A percentile compares a stretch with the other conserved stretches of the same genome.
phyloP scores from a whole-genome alignment of 257 asterid species.

The Lycium ferocissimum region DNA sequence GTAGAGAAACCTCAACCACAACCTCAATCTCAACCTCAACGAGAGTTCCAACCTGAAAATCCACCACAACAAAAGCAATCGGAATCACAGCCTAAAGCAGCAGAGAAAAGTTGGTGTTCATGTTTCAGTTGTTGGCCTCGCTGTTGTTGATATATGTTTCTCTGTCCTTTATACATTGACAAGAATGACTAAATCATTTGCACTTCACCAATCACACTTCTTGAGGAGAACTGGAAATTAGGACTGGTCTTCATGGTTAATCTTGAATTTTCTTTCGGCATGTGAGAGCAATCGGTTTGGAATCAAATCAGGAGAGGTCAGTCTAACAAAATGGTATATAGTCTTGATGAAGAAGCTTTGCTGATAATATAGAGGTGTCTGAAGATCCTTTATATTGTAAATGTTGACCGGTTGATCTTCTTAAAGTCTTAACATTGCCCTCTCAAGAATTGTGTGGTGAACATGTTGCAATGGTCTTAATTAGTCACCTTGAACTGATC shows the following conservation, averaged over 20 bases:
- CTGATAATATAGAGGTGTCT: neutral
- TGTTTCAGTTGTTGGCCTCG: constrained; percentile 33
- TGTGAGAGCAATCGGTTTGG: neutral
- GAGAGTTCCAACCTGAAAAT: constrained; percentile 12
- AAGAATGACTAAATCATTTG: neutral
- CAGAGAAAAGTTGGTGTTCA: constrained; percentile 30
- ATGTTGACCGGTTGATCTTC: neutral
- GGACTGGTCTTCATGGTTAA: neutral
- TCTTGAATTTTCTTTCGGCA: neutral
- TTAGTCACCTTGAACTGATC: neutral
- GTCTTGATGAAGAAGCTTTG: neutral
- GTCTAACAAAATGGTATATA: neutral
- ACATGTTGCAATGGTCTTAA: neutral
- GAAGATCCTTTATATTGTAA: neutral
- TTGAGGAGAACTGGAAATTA: neutral
- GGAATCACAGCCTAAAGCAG: constrained; percentile 31
- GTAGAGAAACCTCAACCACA: constrained; percentile 35
- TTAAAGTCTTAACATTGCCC: neutral
- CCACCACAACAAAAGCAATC: neutral
- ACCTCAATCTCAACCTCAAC: constrained; percentile 13
- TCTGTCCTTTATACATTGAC: neutral
- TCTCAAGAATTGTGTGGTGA: neutral
- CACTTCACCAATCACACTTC: neutral
- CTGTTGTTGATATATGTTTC: constrained; percentile 28
- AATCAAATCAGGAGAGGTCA: neutral